phyloP scores from a whole-genome alignment of 1,284 basidiomycete genomes.

The Sporisorium scitamineum region DNA sequence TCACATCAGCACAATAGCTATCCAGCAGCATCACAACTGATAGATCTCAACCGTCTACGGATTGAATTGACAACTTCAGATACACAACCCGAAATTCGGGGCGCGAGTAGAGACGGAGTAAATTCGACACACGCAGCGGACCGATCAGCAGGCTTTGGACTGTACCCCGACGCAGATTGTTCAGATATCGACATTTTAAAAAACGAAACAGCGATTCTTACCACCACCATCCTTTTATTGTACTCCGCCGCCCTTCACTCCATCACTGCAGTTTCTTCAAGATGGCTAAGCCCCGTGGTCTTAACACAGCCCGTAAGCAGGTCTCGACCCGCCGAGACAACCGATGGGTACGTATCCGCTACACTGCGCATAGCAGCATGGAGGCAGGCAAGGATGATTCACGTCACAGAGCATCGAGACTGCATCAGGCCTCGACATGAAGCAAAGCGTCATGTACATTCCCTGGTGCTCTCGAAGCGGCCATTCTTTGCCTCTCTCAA shows the following conservation, averaged over 20 bases:
- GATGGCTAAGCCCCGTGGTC: slow-evolving; percentile 86
- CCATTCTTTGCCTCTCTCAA: background rate
- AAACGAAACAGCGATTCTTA: slow-evolving; percentile 10
- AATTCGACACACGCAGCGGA: background rate
- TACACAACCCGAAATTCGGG: background rate
- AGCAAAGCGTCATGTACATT: background rate
- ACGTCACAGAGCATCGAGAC: background rate
- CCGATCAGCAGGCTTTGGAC: slow-evolving; percentile 9
- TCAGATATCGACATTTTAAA: background rate
- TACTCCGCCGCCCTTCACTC: background rate
- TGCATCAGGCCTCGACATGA: background rate
- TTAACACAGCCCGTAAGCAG: slow-evolving; percentile 99
- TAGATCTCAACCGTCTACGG: background rate
- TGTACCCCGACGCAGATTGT: slow-evolving; percentile 10
- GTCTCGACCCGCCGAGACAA: slow-evolving; percentile 93
- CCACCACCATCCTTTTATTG: slow-evolving; percentile 9
- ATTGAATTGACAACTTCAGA: background rate
- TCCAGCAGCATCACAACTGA: background rate
- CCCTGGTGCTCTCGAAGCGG: background rate
- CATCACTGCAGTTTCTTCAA: slow-evolving; percentile 48
- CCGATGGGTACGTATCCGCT: slow-evolving; percentile 78
- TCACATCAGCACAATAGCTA: background rate
- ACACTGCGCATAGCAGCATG: background rate
- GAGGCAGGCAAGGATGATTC: background rate
- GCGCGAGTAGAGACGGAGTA: background rate